These are phyloP conservation scores for Themeda triandra DNA, from an alignment of 176 grass and related monocot species.

Conservation along the genomic window DNA sequence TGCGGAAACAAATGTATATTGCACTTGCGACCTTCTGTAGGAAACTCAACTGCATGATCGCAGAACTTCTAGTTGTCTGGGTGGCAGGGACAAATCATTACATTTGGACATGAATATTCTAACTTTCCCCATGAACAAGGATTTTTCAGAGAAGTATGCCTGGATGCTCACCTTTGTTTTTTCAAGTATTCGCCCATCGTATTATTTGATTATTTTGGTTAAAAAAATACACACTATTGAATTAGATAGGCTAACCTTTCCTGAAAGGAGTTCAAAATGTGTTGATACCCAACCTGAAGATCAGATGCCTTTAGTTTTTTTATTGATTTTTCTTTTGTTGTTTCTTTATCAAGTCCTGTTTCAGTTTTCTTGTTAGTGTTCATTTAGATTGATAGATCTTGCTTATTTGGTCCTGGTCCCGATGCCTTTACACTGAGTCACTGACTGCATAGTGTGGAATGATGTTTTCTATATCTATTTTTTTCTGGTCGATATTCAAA, in stretches of 20 bases:
- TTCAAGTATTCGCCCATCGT: constrained; percentile 6
- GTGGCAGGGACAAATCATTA: background rate
- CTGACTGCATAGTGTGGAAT: background rate
- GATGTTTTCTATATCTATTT: background rate
- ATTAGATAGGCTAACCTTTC: background rate
- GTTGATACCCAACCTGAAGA: background rate
- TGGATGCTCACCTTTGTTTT: background rate
- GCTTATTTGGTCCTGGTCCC: background rate
- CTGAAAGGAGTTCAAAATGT: background rate
- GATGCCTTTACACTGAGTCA: background rate
- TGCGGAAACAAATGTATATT: constrained; percentile 27
- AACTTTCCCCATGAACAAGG: background rate
- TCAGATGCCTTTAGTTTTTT: background rate
- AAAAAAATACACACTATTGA: background rate
- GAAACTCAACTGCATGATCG: background rate
- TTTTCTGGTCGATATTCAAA: constrained; percentile 14
- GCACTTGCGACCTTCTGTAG: background rate
- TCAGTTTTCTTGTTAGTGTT: background rate
- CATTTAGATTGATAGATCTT: background rate
- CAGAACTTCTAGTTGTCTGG: background rate
- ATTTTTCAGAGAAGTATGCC: background rate
- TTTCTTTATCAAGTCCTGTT: background rate
- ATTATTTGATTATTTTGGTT: constrained; percentile 1
- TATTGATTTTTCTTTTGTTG: background rate
- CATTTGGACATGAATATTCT: background rate